These are phyloP conservation scores for Neurospora hispaniola DNA, from an alignment of 495 filamentous ascomycete genomes.

Conservation along the genomic window DNA sequence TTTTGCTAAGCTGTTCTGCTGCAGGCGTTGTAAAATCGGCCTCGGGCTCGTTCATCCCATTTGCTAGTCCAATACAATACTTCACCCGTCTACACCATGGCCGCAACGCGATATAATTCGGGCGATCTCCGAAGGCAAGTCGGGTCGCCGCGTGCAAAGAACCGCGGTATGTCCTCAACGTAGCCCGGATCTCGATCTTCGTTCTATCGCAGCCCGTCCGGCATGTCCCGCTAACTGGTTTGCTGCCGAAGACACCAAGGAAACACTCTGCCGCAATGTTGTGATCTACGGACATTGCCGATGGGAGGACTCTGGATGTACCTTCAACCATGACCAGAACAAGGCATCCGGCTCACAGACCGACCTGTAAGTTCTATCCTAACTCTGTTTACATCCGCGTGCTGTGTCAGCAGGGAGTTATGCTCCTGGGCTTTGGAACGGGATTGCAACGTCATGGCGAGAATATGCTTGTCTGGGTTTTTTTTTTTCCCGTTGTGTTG, in stretches of 20 bases:
- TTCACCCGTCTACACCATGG: slow-evolving; percentile 22
- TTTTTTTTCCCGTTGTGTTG: background rate
- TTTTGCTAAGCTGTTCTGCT: slow-evolving; percentile 4
- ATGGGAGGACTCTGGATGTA: slow-evolving; percentile 83
- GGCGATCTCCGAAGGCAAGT: slow-evolving; percentile 38
- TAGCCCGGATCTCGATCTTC: background rate
- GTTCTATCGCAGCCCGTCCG: background rate
- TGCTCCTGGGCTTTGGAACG: background rate
- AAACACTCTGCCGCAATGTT: slow-evolving; percentile 86
- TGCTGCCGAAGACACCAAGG: slow-evolving; percentile 46
- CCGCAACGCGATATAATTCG: slow-evolving; percentile 31
- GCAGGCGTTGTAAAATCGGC: slow-evolving; percentile 22
- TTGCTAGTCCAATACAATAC: slow-evolving; percentile 8
- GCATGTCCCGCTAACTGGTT: slow-evolving; percentile 3
- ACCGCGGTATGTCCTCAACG: slow-evolving; percentile 30
- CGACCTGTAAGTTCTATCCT: slow-evolving; percentile 45
- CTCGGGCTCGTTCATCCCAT: slow-evolving; percentile 10
- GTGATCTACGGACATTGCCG: slow-evolving; percentile 90
- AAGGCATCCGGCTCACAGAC: slow-evolving; percentile 42
- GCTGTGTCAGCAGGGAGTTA: background rate
- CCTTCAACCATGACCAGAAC: slow-evolving; percentile 77
- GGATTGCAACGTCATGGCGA: background rate
- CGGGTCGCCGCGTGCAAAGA: slow-evolving; percentile 41
- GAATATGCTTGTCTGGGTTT: background rate
- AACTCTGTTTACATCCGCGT: background rate